phyloP scores from a whole-genome alignment of 2,329 filamentous ascomycete genomes.

The Stemphylium lycopersici region DNA sequence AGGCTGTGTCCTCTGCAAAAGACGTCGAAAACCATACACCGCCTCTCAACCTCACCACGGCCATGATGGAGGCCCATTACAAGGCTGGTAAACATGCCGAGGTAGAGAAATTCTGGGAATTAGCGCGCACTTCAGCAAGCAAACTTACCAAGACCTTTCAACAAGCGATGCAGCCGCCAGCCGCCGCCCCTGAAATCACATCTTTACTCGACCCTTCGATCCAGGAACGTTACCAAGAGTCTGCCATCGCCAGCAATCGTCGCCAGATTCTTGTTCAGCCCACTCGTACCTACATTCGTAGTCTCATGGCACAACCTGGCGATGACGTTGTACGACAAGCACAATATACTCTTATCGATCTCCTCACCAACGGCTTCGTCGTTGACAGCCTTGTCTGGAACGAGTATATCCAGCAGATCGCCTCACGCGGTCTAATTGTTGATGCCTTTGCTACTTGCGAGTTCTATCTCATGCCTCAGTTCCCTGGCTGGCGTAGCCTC shows the following conservation, averaged over 20 bases:
- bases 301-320: slow-evolving; percentile 57
- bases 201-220: slow-evolving; percentile 33
- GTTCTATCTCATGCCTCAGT: slow-evolving; percentile 75
- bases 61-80: slow-evolving; percentile 72
- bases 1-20: slow-evolving; percentile 24
- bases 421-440: slow-evolving; percentile 62
- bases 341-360: slow-evolving; percentile 54
- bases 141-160: slow-evolving; percentile 45
- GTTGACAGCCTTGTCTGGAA: slow-evolving; percentile 84
- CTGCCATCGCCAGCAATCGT: slow-evolving; percentile 43
- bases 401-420: slow-evolving; percentile 71
- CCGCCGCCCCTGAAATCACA: slow-evolving; percentile 13
- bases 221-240: slow-evolving; percentile 22
- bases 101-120: slow-evolving; percentile 70
- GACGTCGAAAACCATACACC: slow-evolving; percentile 22
- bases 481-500: slow-evolving; percentile 70
- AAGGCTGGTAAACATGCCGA: slow-evolving; percentile 63
- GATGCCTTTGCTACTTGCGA: slow-evolving; percentile 80
- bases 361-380: slow-evolving; percentile 71
- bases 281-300: slow-evolving; percentile 60
- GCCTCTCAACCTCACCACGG: slow-evolving; percentile 51
- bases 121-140: slow-evolving; percentile 62
- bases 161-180: slow-evolving; percentile 44
- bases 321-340: slow-evolving; percentile 37
- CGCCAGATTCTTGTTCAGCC: slow-evolving; percentile 58